A percentile compares a stretch with the other conserved stretches of the same genome.
These are phyloP conservation scores for Calocybe indica DNA, from an alignment of 768 basidiomycete genomes.

Conservation along the genomic window DNA sequence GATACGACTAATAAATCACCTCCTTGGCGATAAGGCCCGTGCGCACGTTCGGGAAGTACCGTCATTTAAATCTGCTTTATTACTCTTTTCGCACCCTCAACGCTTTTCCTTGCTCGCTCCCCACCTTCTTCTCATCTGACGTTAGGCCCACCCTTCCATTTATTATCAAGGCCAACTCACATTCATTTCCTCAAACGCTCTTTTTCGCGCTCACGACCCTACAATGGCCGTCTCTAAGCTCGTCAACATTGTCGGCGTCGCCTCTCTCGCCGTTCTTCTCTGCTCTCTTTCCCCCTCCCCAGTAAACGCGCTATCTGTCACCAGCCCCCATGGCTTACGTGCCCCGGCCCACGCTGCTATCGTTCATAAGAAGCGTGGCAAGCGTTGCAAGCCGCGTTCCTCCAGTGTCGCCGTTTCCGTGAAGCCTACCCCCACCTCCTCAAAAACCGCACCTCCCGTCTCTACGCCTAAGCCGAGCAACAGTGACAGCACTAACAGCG, in stretches of 20 bases:
- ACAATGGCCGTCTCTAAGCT: constrained; percentile 47
- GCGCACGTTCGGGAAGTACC: constrained; percentile 17
- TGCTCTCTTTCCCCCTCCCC: constrained; percentile 40
- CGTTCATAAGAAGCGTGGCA: constrained; percentile 47
- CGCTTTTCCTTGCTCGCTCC: constrained; percentile 6
- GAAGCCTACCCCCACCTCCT: constrained; percentile 12
- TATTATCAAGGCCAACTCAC: constrained; percentile 7
- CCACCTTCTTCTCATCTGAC: constrained; percentile 12
- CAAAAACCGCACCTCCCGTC: constrained; percentile 11
- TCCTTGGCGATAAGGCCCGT: constrained; percentile 11
- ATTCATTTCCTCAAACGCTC: constrained; percentile 10
- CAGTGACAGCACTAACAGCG: constrained; percentile 2
- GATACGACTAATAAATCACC: constrained; percentile 1
- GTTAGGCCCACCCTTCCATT: constrained; percentile 16
- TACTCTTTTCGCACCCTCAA: background rate
- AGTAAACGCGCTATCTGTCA: constrained; percentile 48
- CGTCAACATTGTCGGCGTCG: constrained; percentile 52
- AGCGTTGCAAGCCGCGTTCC: constrained; percentile 17
- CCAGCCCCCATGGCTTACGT: constrained; percentile 33
- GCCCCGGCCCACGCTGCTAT: constrained; percentile 37
- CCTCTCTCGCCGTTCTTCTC: constrained; percentile 51
- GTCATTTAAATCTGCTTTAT: constrained; percentile 11
- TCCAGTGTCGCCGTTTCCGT: background rate
- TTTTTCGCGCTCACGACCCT: constrained; percentile 5
- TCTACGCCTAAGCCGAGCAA: constrained; percentile 6